phyloP scores from a whole-genome alignment of 352 stramenopile species.

The Thraustochytrium sp. region DNA sequence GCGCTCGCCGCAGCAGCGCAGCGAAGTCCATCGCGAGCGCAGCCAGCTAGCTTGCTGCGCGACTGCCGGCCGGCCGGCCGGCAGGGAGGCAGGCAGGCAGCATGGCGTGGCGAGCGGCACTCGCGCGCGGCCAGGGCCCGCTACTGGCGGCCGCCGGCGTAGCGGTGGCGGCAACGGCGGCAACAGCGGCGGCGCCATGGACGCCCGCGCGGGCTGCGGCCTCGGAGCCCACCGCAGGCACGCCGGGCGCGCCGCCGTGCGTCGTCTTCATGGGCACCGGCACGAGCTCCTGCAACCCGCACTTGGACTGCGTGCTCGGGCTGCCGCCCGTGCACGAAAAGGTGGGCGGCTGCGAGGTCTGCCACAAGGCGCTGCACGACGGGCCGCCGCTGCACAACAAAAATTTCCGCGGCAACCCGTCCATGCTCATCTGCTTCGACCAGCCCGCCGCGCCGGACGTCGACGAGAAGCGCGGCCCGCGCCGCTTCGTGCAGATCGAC shows the following conservation, averaged over 20 bases:
- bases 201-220: too few species aligned
- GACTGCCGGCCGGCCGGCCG: background rate
- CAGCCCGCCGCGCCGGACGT: background rate
- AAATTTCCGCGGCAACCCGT: conserved; percentile 23
- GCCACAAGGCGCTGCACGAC: background rate
- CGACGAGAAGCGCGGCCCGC: background rate
- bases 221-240: background rate
- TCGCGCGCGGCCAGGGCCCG: too few species aligned
- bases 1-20: background rate
- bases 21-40: background rate
- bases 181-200: background rate
- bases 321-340: background rate
- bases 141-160: too few species aligned
- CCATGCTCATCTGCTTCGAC: conserved; percentile 10
- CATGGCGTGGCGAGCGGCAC: background rate
- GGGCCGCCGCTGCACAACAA: background rate
- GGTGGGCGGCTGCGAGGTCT: conserved; percentile 5
- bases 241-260: background rate
- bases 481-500: conserved; percentile 67
- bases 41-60: background rate
- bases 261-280: conserved; percentile 22
- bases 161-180: background rate
- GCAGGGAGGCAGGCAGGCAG: background rate
- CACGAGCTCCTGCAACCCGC: conserved; percentile 22
- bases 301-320: conserved; percentile 23